phyloP scores from a whole-genome alignment of 352 stramenopile genomes.

The Globisporangium okanoganense region DNA sequence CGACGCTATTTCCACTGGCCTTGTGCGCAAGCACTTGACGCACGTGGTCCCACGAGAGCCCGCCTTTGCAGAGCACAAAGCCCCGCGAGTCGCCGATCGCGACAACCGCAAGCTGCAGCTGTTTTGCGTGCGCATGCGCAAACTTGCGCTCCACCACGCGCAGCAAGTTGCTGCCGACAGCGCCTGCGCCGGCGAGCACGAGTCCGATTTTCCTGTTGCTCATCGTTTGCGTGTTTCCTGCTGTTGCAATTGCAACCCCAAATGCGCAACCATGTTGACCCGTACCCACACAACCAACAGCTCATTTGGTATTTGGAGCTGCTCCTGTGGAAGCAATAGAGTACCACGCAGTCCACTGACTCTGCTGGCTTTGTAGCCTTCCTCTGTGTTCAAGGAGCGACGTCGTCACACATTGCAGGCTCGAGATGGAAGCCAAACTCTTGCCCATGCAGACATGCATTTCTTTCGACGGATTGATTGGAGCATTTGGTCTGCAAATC shows the following conservation, averaged over 20 bases:
- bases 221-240: neutral
- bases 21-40: slow-evolving; percentile 5
- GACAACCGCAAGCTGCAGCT: slow-evolving; percentile 13
- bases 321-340: neutral
- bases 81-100: slow-evolving; percentile 28
- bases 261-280: neutral
- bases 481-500: neutral
- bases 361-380: neutral
- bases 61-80: slow-evolving; percentile 7
- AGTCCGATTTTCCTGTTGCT: slow-evolving; percentile 13
- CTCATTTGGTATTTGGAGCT: neutral
- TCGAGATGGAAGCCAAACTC: no score
- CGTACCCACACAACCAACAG: slow-evolving; percentile 3
- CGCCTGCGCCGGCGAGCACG: slow-evolving; percentile 23
- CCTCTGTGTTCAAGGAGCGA: neutral
- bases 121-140: neutral
- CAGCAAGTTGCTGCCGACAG: slow-evolving; percentile 21
- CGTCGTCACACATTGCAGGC: neutral
- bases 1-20: neutral
- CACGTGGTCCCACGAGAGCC: neutral
- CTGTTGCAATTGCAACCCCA: neutral
- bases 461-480: slow-evolving; percentile 5
- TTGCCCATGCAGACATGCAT: no score
- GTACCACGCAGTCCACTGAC: neutral
- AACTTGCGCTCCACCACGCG: slow-evolving; percentile 19